A percentile compares a stretch with the other conserved stretches of the same genome.
Evolutionary conservation across 495 filamentous ascomycete species (phyloP).

Genomic region (Aspergillus avenaceus): DNA sequence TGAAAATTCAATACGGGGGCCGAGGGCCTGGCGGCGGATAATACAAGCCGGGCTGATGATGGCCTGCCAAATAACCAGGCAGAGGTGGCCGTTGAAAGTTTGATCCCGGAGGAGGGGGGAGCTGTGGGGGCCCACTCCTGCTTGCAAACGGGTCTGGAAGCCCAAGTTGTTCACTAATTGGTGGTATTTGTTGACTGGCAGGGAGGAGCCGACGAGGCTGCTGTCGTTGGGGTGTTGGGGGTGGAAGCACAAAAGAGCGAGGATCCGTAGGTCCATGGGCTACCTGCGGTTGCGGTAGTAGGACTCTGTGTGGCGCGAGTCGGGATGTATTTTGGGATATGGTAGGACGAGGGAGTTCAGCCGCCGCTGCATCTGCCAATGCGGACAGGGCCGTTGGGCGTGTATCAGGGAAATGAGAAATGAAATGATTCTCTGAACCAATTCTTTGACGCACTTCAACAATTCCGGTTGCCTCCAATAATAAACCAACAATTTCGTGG

Average conservation of each 20-base stretch:
- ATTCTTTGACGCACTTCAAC: slow-evolving; percentile 11
- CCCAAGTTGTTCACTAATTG: slow-evolving; percentile 25
- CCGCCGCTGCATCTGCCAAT: slow-evolving; percentile 33
- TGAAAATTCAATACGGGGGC: slow-evolving; percentile 12
- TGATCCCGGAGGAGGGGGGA: slow-evolving; percentile 39
- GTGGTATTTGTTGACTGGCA: slow-evolving; percentile 26
- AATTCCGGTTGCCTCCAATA: slow-evolving; percentile 19
- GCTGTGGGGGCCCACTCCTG: slow-evolving; percentile 33
- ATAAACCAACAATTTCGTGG: slow-evolving; percentile 15
- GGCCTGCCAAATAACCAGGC: slow-evolving; percentile 25
- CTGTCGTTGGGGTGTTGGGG: slow-evolving; percentile 29
- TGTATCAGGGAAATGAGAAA: slow-evolving; percentile 6
- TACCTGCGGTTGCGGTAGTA: slow-evolving; percentile 26
- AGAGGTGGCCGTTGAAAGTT: slow-evolving; percentile 35
- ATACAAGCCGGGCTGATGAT: slow-evolving; percentile 17
- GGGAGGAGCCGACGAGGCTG: slow-evolving; percentile 39
- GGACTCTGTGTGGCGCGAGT: slow-evolving; percentile 21
- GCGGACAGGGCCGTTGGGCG: slow-evolving; percentile 23
- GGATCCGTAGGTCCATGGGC: slow-evolving; percentile 34
- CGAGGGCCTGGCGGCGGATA: slow-evolving; percentile 17
- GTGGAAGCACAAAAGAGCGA: slow-evolving; percentile 37
- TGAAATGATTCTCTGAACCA: slow-evolving; percentile 4
- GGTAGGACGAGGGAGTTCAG: slow-evolving; percentile 18
- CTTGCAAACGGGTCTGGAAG: slow-evolving; percentile 34
- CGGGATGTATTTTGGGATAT: slow-evolving; percentile 23